Conservation (phyloP, 2,329 filamentous ascomycete species). For the Sclerotinia spermophila region DNA sequence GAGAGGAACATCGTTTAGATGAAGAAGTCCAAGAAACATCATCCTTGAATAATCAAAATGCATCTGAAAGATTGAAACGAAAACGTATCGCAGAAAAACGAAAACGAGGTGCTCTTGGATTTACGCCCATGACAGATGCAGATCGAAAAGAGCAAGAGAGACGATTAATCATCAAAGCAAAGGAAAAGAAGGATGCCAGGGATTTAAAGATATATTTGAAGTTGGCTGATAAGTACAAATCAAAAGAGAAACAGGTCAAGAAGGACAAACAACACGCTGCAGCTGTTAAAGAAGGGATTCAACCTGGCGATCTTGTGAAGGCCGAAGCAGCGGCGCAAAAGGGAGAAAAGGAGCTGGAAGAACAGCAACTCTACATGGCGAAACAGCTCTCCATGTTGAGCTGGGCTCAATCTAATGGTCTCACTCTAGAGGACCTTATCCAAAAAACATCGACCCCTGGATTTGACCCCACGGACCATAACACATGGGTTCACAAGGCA, state of each 20-base stretch:
- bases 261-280: not conserved
- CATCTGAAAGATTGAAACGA: slow-evolving; percentile 5
- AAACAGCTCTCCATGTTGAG: not conserved
- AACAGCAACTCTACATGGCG: not conserved
- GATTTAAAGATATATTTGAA: not conserved
- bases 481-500: not conserved
- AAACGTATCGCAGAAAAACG: not conserved
- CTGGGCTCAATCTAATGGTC: not conserved
- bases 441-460: not conserved
- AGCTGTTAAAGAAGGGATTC: not conserved
- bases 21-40: not conserved
- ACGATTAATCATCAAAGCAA: not conserved
- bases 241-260: not conserved
- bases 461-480: not conserved
- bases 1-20: not conserved
- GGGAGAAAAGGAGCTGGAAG: not conserved
- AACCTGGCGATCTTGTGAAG: not conserved
- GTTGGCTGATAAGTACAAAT: not conserved
- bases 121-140: not conserved
- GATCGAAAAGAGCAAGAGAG: not conserved
- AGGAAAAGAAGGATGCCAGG: not conserved
- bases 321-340: not conserved
- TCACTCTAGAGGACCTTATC: not conserved
- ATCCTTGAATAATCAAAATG: not conserved
- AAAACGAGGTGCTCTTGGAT: not conserved